These are phyloP conservation scores for Melanopsichium pennsylvanicum DNA, from an alignment of 1,284 basidiomycete genomes.

Conservation along the genomic window DNA sequence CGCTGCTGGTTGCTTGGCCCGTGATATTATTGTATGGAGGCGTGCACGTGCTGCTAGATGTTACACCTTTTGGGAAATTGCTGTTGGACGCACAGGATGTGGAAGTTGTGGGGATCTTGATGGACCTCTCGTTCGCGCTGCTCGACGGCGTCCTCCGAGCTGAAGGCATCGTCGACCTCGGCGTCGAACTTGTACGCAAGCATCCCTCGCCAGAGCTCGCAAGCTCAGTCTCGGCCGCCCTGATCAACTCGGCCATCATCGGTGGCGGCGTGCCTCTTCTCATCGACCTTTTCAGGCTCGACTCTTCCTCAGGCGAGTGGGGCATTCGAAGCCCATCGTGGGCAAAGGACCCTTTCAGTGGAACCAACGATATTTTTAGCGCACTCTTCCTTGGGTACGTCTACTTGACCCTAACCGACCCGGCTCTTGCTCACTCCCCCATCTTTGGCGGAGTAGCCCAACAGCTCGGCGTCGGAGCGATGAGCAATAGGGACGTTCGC, in stretches of 20 bases:
- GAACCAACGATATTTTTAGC: slow-evolving; percentile 46
- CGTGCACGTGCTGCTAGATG: slow-evolving; percentile 29
- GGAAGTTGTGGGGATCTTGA: slow-evolving; percentile 13
- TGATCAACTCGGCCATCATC: slow-evolving; percentile 48
- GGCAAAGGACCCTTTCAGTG: slow-evolving; percentile 30
- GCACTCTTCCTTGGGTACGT: slow-evolving; percentile 19
- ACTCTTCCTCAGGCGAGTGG: slow-evolving; percentile 51
- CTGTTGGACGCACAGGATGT: slow-evolving; percentile 25
- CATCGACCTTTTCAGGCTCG: slow-evolving; percentile 48
- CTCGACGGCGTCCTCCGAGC: slow-evolving; percentile 53
- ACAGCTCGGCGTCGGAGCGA: not conserved
- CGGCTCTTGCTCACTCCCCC: not conserved
- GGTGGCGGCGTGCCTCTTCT: slow-evolving; percentile 52
- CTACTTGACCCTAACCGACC: slow-evolving; percentile 15
- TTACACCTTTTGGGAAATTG: slow-evolving; percentile 15
- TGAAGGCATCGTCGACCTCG: slow-evolving; percentile 53
- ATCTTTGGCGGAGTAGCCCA: not conserved
- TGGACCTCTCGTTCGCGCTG: slow-evolving; percentile 42
- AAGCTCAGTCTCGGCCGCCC: slow-evolving; percentile 37
- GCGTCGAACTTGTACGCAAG: slow-evolving; percentile 31
- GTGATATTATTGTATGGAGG: slow-evolving; percentile 49
- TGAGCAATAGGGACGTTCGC: slow-evolving; percentile 10
- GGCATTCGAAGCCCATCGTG: slow-evolving; percentile 41
- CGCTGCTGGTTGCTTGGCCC: slow-evolving; percentile 38
- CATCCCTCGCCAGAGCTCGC: slow-evolving; percentile 37